Base-by-base conservation (phyloP, 2,329 filamentous ascomycete genomes). In the Stemphylium lycopersici region DNA sequence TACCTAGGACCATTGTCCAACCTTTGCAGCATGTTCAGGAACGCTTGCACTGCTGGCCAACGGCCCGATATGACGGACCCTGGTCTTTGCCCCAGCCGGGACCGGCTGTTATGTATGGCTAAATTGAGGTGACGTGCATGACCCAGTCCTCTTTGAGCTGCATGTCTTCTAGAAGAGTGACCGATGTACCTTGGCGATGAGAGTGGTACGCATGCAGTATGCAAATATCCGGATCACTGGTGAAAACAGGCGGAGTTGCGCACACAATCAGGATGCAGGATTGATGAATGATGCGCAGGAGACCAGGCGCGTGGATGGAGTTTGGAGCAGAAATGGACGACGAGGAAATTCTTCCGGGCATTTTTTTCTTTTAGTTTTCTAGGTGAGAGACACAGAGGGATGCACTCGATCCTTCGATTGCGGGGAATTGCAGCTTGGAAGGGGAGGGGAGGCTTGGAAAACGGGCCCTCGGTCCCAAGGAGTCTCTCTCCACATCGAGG, bases 21-120 rank as follows among this genome's bases (percentile, higher is more conserved):
- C n/a, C 37, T 22, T 42, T 16, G 15, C 44, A 46, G 49, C 42
- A 54, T 18, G 42, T 50, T 49, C 41, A 55, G 46, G 49, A 39
- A 55, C 48, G 31, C 42, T 55, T 46, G 53, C 18, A 48, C 50
- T 43, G 53, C 53, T 50, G 40, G 49, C 49, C 42, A 63, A 46
- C 59, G 55, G 61, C 47, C 59, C 52, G 59, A 64, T 62, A 62
- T 55, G 61, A 61, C 32, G 59, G 63, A 66, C 45, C 16, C 49
- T 47, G 40, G 47, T 26, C 15, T 24, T 18, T 34, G 18, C 22
- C 34, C 43, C 39, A 55, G 39, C 42, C 37, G 36, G 29, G 44
- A 52, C 69, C 69, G 69, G 69, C 39, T 69, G 69, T 71, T 61
- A 41, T 64, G 47, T 57, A 56, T 65, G 69, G 68, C 51, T 71